Conservation (phyloP, 768 basidiomycete species). For the Tylopilus felleus region DNA sequence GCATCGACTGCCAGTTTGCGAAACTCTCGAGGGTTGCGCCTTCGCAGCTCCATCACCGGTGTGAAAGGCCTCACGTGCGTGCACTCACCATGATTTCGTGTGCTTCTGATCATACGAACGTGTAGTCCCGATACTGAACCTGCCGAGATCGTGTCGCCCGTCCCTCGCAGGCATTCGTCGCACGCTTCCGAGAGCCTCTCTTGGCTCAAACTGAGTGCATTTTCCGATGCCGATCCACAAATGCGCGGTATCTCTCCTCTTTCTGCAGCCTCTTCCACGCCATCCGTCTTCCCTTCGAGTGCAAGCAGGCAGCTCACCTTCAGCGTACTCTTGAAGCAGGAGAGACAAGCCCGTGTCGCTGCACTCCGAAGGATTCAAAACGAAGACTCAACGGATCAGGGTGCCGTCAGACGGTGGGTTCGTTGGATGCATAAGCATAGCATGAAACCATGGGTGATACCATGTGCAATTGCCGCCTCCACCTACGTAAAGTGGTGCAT, state of each 20-base stretch:
- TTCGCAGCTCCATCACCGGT: slow-evolving; percentile 13
- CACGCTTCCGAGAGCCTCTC: slow-evolving; percentile 56
- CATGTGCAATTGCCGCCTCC: slow-evolving; percentile 49
- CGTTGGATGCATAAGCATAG: slow-evolving; percentile 77
- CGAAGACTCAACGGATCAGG: slow-evolving; percentile 25
- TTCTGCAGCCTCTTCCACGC: slow-evolving; percentile 31
- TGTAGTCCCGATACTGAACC: slow-evolving; percentile 27
- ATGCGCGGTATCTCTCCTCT: slow-evolving; percentile 47
- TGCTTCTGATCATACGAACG: not conserved
- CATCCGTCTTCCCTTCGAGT: slow-evolving; percentile 24
- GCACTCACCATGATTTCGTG: not conserved
- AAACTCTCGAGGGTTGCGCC: slow-evolving; percentile 16
- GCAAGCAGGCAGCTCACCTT: slow-evolving; percentile 36
- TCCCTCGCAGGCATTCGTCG: slow-evolving; percentile 63
- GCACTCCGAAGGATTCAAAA: slow-evolving; percentile 16
- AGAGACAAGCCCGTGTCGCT: slow-evolving; percentile 11
- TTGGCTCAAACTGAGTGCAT: slow-evolving; percentile 50
- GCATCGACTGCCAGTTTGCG: slow-evolving; percentile 1
- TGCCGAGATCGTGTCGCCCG: slow-evolving; percentile 56
- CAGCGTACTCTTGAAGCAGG: slow-evolving; percentile 41
- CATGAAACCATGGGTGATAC: slow-evolving; percentile 58
- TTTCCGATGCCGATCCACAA: slow-evolving; percentile 39
- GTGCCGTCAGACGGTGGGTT: slow-evolving; percentile 61
- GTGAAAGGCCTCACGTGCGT: slow-evolving; percentile 19
- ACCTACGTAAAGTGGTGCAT: slow-evolving; percentile 64